Evolutionary conservation across 78 protist species (phyloP), one percentile per base, ranked within the genome.

Genomic region (Dictyostelium brefeldianum): DNA sequence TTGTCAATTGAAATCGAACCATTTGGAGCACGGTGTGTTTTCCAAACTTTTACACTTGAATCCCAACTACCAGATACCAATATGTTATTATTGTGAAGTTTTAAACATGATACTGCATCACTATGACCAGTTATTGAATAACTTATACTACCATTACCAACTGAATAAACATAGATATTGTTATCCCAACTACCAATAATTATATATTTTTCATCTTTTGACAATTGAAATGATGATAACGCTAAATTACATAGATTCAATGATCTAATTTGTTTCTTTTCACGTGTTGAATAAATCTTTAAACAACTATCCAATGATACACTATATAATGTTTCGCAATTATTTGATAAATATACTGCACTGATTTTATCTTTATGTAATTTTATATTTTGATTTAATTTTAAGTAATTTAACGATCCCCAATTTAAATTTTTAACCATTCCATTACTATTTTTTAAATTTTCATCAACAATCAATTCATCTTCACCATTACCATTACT

Each of bases 31-130:
- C 48, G 18, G 10, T 78, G 62, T 9, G 43, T 29, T 48, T 41
- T 80, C 96, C 90, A 94, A 25, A 97, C 95, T 56, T 95, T 97
- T 29, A 97, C 83, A 14, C 94, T 83, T 4, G 96, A 46, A 75
- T 97, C 98, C 98, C 98, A 97, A 20, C 95, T 83, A 17, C 94
- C 97, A 1, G 98, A 64, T 31, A 94, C 85, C 74, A 97, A 36
- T 8, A 65, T 25, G n/a, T 69, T 31, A 22, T 59, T 79, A 2
- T 73, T 73, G 6, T 83, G 20, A 47, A 96, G 25, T 5, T 48
- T 46, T 48, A 95, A 17, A 59, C 95, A 80, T 22, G 95, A 67
- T 7, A 97, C 91, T 0, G 97, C 97, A 27, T 95, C 97, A 46
- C 92, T 96, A 70, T 97, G 98, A 15, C 81, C 96, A 2, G 47